phyloP scores from a whole-genome alignment of 805 yeast genomes.

The Jamesozyma rosinii region DNA sequence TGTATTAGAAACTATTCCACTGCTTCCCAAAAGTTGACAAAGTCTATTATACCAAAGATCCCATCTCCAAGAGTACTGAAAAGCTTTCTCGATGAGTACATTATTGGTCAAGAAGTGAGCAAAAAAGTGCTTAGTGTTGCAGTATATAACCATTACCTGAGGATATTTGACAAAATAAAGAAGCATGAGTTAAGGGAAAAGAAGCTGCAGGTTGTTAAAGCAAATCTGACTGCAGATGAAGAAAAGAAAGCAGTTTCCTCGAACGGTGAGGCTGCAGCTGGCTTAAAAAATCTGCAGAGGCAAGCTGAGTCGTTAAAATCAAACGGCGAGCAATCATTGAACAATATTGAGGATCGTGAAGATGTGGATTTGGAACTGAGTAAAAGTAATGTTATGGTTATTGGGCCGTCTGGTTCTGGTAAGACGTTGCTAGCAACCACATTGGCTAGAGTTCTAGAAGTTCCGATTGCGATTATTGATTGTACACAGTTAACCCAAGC shows the following conservation, averaged over 20 bases:
- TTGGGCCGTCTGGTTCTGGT: constrained; percentile 59
- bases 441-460: constrained; percentile 42
- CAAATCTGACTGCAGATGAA: constrained; percentile 18
- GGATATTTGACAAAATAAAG: constrained; percentile 37
- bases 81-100: constrained; percentile 40
- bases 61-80: constrained; percentile 44
- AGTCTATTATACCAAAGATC: constrained; percentile 16
- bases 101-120: constrained; percentile 48
- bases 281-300: constrained; percentile 22
- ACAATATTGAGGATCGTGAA: constrained; percentile 9
- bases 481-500: constrained; percentile 58
- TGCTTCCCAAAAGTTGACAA: constrained; percentile 11
- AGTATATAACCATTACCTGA: constrained; percentile 47
- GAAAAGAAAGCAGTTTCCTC: constrained; percentile 7
- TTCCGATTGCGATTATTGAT: constrained; percentile 51
- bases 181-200: constrained; percentile 22
- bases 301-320: constrained; percentile 18
- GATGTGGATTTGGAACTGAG: constrained; percentile 41
- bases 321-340: background rate
- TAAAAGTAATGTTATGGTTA: constrained; percentile 45
- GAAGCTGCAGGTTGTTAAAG: constrained; percentile 23
- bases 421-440: constrained; percentile 50
- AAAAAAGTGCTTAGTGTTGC: constrained; percentile 54
- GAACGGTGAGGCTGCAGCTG: constrained; percentile 28
- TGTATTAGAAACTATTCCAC: constrained; percentile 1